A percentile compares a stretch with the other conserved stretches of the same genome.
phyloP scores from a whole-genome alignment of 2,329 filamentous ascomycete species.

The Verticillium zaregamsianum region DNA sequence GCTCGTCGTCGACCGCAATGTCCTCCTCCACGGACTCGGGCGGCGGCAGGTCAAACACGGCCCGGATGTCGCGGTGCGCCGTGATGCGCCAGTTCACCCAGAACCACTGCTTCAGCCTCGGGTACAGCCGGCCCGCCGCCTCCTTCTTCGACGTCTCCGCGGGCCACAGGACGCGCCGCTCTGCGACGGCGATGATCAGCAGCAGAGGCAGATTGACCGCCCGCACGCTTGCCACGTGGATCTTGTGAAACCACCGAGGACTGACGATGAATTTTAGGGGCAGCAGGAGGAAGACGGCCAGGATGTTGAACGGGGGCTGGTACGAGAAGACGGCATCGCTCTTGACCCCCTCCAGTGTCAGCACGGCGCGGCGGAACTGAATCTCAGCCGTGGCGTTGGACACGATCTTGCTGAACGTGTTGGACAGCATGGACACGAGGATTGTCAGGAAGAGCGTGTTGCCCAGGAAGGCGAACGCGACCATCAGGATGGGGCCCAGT shows the following conservation, averaged over 20 bases:
- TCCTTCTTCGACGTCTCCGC: slow-evolving; percentile 15
- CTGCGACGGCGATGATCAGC: slow-evolving; percentile 64
- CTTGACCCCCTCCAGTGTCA: slow-evolving; percentile 83
- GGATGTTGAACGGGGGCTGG: slow-evolving; percentile 77
- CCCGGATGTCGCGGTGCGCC: slow-evolving; percentile 66
- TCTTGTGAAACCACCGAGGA: slow-evolving; percentile 87
- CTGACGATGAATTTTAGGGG: slow-evolving; percentile 74
- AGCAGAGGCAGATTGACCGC: slow-evolving; percentile 72
- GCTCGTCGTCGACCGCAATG: slow-evolving; percentile 54
- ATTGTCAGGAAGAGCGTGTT: slow-evolving; percentile 89
- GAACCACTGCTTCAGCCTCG: slow-evolving; percentile 39
- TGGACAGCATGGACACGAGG: slow-evolving; percentile 79
- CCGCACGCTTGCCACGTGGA: slow-evolving; percentile 74
- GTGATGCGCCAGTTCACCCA: slow-evolving; percentile 67
- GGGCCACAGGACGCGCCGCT: slow-evolving; percentile 65
- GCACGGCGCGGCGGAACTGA: slow-evolving; percentile 73
- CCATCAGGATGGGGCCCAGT: slow-evolving; percentile 76
- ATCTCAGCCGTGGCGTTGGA: slow-evolving; percentile 77
- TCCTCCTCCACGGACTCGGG: slow-evolving; percentile 56
- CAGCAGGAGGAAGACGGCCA: slow-evolving; percentile 69
- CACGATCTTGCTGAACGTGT: slow-evolving; percentile 77
- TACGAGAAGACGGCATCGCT: slow-evolving; percentile 80
- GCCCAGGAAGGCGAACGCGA: slow-evolving; percentile 79
- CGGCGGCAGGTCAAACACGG: slow-evolving; percentile 68
- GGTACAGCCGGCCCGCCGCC: slow-evolving; percentile 1